Base-by-base conservation (phyloP, 441 rosid genomes). In the Flueggea neowawraea region DNA sequence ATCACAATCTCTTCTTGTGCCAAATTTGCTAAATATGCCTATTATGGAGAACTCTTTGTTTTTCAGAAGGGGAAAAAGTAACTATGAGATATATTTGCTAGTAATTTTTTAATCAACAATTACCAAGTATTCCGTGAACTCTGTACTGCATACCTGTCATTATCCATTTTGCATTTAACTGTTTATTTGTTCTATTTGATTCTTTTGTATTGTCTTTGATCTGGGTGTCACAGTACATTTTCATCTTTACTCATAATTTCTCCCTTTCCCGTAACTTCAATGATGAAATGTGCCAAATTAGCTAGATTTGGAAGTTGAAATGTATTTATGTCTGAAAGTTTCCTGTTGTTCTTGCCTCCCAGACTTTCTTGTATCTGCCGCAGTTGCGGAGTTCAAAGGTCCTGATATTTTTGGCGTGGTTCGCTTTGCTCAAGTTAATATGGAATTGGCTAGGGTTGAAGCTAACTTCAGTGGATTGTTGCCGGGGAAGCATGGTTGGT, bases 331-430 rank as follows among this genome's bases (percentile, higher is more conserved):
- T 54, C 56, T 66, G 47, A 56, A 36, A 39, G 10, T 54, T 57
- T 56, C 12, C 50, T 31, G 39, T 58, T 28, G 39, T 41, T 59
- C 55, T 61, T 74, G 54, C 48, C 16, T 62, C 55, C 70, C 82
- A 94, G 98, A 90, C 61, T 87, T 94, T 78, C 72, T 82, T 60
- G 80, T 89, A 60, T 88, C 98, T 15, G 95, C 98, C 32, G 95
- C 96, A 15, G 96, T 94, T 60, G 88, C 88, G 0, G 98, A 93
- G 64, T 88, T 90, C 80, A 93, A 93, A 77, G 98, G 98, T 61
- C 97, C 95, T 8, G 68, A 82, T 7, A 76, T 86, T 16, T 93
- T 90, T 17, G 96, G 96, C 6, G 97, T 90, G 33, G 97, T 87
- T 57, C 82, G 95, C 54, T 81, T 90, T 16, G 98, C 96, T 71